Base-by-base conservation (phyloP, 1,139 yeast genomes). In the Suhomyces guaymorum region DNA sequence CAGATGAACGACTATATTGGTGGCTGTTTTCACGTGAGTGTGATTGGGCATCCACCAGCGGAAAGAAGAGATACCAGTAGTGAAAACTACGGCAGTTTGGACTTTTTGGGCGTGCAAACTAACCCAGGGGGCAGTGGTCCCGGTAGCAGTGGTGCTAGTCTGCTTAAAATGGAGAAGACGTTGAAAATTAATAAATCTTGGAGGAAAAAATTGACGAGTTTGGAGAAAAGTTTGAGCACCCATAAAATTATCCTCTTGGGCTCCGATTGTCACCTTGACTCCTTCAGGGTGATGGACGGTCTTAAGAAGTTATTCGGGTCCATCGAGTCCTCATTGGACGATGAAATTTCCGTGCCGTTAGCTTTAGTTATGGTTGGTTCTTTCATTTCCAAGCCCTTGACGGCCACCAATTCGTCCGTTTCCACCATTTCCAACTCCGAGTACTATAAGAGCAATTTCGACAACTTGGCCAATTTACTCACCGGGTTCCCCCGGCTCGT, bases 21-120 rank as follows among this genome's bases (percentile, higher is more conserved):
- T 17, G 76, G 76, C 3, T 62, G 69, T 32, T 89, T 92, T 52
- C 79, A 83, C 44, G 95, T 85, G 2, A 74, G 85, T 23, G 75
- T 84, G 10, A 70, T 90, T 35, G 86, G 86, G 2, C 96, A 88
- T 41, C 98, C 98, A 1, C 90, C 95, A 0, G 83, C 89, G 3
- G 98, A 92, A 55, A 69, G 76, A 46, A 67, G 97, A 41, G 81
- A 74, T 11, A 57, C 52, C 1, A 71, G 94, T 0, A 55, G 81
- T 37, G 90, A 82, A 25, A 80, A 82, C 1, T 82, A 79, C 43
- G 97, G 96, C 1, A 75, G 83, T 48, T 54, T 87, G 15, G 97
- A 92, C 55, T 82, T 88, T 47, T 65, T 85, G 52, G 92, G 95
- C 1, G 67, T 84, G n/a, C 63, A 66, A 30, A 65, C 66, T 40